These are phyloP conservation scores for Podospora comata DNA, from an alignment of 495 filamentous ascomycete genomes.

Conservation along the genomic window DNA sequence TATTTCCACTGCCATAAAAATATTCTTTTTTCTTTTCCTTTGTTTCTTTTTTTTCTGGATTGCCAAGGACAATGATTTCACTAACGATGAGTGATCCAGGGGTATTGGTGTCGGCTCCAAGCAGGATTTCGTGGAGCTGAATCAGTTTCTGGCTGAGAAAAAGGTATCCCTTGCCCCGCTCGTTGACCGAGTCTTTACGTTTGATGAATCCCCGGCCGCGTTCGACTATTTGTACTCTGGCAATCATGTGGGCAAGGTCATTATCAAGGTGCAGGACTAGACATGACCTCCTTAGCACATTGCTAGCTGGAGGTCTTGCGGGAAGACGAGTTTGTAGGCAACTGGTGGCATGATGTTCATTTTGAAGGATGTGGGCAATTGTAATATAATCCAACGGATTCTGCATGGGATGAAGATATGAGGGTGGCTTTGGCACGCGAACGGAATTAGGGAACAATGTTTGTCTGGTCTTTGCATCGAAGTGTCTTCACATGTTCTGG, in stretches of 20 bases:
- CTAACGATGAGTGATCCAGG: conserved; percentile 22
- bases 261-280: conserved; percentile 34
- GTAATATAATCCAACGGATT: neutral
- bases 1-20: neutral
- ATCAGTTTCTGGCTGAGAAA: conserved; percentile 33
- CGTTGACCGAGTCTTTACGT: conserved; percentile 37
- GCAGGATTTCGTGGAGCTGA: conserved; percentile 38
- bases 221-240: conserved; percentile 45
- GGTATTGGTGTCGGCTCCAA: conserved; percentile 37
- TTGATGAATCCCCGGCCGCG: conserved; percentile 41
- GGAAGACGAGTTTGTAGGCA: conserved; percentile 57
- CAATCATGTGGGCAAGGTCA: conserved; percentile 48
- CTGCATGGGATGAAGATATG: conserved; percentile 1
- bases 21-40: no score
- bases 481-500: no score
- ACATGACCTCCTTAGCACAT: conserved; percentile 35
- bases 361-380: conserved; percentile 34
- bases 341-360: conserved; percentile 51
- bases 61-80: neutral
- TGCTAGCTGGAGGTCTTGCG: conserved; percentile 56
- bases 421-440: neutral
- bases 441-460: no score
- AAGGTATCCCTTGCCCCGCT: conserved; percentile 32
- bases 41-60: no score
- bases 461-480: no score